These are phyloP conservation scores for Wickerhamomyces sp. DNA, from an alignment of 1,139 yeast genomes.

Conservation along the genomic window DNA sequence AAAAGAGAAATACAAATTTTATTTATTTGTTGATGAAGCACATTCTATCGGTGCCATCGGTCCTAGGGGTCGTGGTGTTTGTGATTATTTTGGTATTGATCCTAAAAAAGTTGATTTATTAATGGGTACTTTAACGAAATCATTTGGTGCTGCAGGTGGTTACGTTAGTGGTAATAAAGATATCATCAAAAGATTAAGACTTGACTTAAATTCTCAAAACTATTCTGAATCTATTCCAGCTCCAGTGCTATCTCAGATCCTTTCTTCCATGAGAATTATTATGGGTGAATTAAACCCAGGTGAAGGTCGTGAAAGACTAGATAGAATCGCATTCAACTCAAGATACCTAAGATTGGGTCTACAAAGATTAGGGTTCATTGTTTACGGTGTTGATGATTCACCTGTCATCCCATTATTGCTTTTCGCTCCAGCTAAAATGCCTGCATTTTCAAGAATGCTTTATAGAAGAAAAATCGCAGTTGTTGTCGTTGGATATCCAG, in stretches of 20 bases:
- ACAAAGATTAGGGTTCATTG: constrained; percentile 88
- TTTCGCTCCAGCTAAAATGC: constrained; percentile 92
- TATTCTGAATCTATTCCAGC: constrained; percentile 89
- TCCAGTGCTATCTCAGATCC: constrained; percentile 85
- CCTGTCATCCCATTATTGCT: constrained; percentile 90
- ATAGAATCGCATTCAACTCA: constrained; percentile 92
- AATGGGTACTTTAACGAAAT: constrained; percentile 97
- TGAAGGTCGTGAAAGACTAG: constrained; percentile 87
- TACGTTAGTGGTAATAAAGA: constrained; percentile 73
- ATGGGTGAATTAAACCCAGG: constrained; percentile 84
- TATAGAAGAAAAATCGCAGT: constrained; percentile 81
- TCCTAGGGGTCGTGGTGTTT: constrained; percentile 87
- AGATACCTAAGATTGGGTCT: constrained; percentile 88
- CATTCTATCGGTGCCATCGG: constrained; percentile 99
- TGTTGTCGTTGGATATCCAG: constrained; percentile 96
- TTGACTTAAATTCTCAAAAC: constrained; percentile 66
- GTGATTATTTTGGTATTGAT: constrained; percentile 83
- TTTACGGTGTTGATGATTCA: constrained; percentile 92
- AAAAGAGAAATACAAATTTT: constrained; percentile 82
- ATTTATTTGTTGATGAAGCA: constrained; percentile 92
- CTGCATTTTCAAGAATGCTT: constrained; percentile 82
- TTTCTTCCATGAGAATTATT: constrained; percentile 73
- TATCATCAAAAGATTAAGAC: constrained; percentile 68
- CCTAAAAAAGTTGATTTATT: constrained; percentile 76
- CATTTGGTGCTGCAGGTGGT: constrained; percentile 99